Percentiles rank a stretch among this genome's conserved stretches.
Conservation (phyloP, 257 asterid genomes). For the Ophiorrhiza pumila region DNA sequence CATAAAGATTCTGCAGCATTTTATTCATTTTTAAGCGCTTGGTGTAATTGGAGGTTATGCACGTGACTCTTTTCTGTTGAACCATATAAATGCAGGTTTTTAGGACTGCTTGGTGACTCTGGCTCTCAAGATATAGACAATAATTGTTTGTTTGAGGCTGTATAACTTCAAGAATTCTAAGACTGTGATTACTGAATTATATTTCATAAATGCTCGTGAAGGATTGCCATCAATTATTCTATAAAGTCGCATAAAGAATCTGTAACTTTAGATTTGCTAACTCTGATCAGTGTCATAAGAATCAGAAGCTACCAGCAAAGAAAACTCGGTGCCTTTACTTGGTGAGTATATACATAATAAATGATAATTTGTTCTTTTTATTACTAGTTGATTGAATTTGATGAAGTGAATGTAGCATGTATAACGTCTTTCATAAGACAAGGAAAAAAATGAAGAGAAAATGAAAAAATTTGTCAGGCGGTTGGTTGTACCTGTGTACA, state of each 20-base stretch:
- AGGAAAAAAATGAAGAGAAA: neutral
- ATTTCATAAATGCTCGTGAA: constrained; percentile 41
- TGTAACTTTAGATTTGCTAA: constrained; percentile 46
- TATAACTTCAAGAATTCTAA: constrained; percentile 28
- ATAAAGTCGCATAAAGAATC: constrained; percentile 54
- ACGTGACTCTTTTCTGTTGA: constrained; percentile 52
- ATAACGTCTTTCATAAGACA: neutral
- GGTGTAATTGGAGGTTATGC: constrained; percentile 24
- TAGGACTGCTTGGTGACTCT: constrained; percentile 60
- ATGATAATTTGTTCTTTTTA: constrained; percentile 2
- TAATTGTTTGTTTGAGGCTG: constrained; percentile 53
- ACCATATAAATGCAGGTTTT: constrained; percentile 69
- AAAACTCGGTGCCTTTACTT: constrained; percentile 34
- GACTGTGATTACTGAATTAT: constrained; percentile 39
- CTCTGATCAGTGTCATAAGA: constrained; percentile 34
- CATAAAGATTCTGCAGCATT: neutral
- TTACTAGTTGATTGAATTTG: constrained; percentile 9
- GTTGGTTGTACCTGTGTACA: neutral
- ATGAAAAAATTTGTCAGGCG: neutral
- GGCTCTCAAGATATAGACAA: constrained; percentile 51
- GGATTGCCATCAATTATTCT: constrained; percentile 51
- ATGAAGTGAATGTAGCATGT: neutral
- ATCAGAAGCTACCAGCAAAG: constrained; percentile 42
- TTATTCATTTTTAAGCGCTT: neutral
- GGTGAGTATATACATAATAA: constrained; percentile 50